These are phyloP conservation scores for Alternaria dauci DNA, from an alignment of 2,329 filamentous ascomycete genomes.

Conservation along the genomic window DNA sequence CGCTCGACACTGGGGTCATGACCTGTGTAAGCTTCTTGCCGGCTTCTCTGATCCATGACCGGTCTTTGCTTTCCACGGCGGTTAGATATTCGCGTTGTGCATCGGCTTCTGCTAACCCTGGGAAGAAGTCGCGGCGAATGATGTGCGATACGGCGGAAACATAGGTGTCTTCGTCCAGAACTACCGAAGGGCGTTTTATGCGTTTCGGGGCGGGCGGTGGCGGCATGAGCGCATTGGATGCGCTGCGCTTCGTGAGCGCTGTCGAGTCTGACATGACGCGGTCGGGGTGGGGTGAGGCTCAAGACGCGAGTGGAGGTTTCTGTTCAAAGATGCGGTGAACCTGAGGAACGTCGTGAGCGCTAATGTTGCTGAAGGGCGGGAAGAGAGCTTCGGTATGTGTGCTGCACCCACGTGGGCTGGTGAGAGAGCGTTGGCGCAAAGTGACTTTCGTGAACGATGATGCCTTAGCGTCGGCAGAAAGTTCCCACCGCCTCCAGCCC, in stretches of 20 bases:
- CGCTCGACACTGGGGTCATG: conserved; percentile 77
- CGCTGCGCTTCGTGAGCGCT: conserved; percentile 72
- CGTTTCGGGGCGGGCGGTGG: conserved; percentile 85
- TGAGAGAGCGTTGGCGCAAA: conserved; percentile 22
- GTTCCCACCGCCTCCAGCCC: conserved; percentile 45
- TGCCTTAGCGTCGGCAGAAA: conserved; percentile 33
- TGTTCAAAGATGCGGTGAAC: background rate
- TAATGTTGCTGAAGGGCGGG: too few relatives aligned
- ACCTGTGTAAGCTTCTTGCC: conserved; percentile 69
- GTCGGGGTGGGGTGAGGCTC: background rate
- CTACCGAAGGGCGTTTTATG: conserved; percentile 86
- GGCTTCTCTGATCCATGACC: conserved; percentile 85
- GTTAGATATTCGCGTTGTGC: conserved; percentile 92
- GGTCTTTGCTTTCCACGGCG: conserved; percentile 85
- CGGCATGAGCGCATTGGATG: conserved; percentile 80
- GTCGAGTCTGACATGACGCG: conserved; percentile 56
- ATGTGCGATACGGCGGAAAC: conserved; percentile 90
- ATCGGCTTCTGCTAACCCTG: conserved; percentile 84
- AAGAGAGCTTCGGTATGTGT: background rate
- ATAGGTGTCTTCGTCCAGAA: conserved; percentile 94
- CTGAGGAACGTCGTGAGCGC: background rate
- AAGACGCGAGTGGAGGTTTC: background rate
- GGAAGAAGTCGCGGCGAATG: conserved; percentile 96
- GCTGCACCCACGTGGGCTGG: conserved; percentile 1
- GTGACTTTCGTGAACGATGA: conserved; percentile 13